phyloP scores from a whole-genome alignment of 192 early-diverging fungal genomes.

The Dissophora ornata region DNA sequence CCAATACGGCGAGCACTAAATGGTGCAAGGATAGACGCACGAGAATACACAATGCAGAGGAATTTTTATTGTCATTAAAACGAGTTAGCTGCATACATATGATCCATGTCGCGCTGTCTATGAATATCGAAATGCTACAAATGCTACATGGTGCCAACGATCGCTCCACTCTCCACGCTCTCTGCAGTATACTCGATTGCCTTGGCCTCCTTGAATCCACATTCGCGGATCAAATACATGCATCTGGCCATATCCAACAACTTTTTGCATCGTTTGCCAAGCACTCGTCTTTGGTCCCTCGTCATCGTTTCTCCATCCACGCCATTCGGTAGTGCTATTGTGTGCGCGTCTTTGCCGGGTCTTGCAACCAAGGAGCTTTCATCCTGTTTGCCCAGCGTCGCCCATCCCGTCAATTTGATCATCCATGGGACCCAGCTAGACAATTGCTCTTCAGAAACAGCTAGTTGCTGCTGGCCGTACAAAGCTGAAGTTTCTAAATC shows the following conservation, averaged over 20 bases:
- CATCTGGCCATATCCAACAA: slow-evolving; percentile 43
- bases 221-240: slow-evolving; percentile 41
- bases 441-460: slow-evolving; percentile 21
- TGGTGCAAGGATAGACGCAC: too few relatives aligned
- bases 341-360: slow-evolving; percentile 38
- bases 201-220: slow-evolving; percentile 42
- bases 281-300: slow-evolving; percentile 34
- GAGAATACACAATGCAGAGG: too few relatives aligned
- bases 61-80: too few relatives aligned
- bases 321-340: neutral
- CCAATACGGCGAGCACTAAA: slow-evolving; percentile 11
- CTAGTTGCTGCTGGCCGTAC: neutral
- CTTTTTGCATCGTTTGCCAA: slow-evolving; percentile 51
- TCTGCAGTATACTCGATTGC: slow-evolving; percentile 44
- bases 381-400: slow-evolving; percentile 41
- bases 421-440: slow-evolving; percentile 47
- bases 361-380: slow-evolving; percentile 39
- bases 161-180: slow-evolving; percentile 49
- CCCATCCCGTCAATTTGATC: slow-evolving; percentile 48
- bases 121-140: too few relatives aligned
- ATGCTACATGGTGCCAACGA: slow-evolving; percentile 41
- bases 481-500: neutral
- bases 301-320: slow-evolving; percentile 9
- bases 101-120: too few relatives aligned
- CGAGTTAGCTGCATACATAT: too few relatives aligned